A percentile compares a stretch with the other conserved stretches of the same genome.
These are phyloP conservation scores for Wickerhamomyces chaumierensis DNA, from an alignment of 805 yeast genomes.

Conservation along the genomic window DNA sequence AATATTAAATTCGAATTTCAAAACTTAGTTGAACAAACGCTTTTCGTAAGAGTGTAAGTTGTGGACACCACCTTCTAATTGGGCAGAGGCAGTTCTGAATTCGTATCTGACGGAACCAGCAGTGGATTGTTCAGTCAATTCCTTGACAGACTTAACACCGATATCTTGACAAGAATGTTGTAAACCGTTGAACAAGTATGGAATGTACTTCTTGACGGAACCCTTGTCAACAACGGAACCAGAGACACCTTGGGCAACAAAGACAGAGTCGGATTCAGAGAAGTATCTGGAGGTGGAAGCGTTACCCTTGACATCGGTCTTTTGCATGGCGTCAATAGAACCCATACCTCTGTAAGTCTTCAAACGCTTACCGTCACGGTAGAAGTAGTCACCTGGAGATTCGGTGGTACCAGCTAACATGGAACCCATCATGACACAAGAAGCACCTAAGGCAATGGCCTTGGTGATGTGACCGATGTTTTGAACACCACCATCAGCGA, in stretches of 20 bases:
- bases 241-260: constrained; percentile 98
- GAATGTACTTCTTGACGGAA: constrained; percentile 84
- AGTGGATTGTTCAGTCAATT: constrained; percentile 53
- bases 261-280: constrained; percentile 88
- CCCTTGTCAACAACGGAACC: constrained; percentile 97
- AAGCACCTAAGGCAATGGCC: constrained; percentile 94
- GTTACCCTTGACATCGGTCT: constrained; percentile 77
- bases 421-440: constrained; percentile 99
- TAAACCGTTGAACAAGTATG: constrained; percentile 88
- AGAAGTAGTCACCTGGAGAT: constrained; percentile 97
- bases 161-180: constrained; percentile 99
- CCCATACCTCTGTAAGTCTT: constrained; percentile 99
- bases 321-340: constrained; percentile 96
- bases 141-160: constrained; percentile 62
- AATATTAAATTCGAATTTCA: neutral
- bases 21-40: constrained; percentile 60
- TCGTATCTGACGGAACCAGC: constrained; percentile 80
- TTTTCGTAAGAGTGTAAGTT: constrained; percentile 95
- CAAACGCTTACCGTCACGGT: constrained; percentile 95
- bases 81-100: constrained; percentile 97
- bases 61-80: constrained; percentile 96
- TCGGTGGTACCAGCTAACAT: constrained; percentile 97
- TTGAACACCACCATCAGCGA: constrained; percentile 98
- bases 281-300: constrained; percentile 98
- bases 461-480: constrained; percentile 97